phyloP scores from a whole-genome alignment of 768 basidiomycete species.

The Termitomyces sp. region DNA sequence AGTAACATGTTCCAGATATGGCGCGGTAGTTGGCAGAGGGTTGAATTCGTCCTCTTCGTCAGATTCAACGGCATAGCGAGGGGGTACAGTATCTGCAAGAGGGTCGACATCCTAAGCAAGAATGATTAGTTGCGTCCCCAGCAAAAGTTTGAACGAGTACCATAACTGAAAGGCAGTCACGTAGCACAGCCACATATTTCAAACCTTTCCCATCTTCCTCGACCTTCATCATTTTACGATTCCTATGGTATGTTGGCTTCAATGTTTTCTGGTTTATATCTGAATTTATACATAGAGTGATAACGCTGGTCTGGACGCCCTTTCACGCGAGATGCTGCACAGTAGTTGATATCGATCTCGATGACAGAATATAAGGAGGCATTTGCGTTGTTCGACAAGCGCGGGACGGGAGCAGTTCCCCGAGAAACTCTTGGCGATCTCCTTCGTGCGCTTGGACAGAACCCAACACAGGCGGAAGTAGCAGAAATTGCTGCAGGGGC shows the following conservation, averaged over 20 bases:
- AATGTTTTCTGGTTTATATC: neutral
- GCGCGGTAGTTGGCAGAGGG: constrained; percentile 24
- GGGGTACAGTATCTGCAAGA: constrained; percentile 49
- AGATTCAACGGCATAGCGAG: constrained; percentile 59
- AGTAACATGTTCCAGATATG: constrained; percentile 15
- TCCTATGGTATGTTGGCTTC: constrained; percentile 24
- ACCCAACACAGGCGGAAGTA: constrained; percentile 99
- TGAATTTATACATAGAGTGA: constrained; percentile 24
- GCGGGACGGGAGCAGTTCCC: constrained; percentile 86
- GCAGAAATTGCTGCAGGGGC: constrained; percentile 69
- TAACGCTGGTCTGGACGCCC: constrained; percentile 29
- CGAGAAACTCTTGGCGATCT: constrained; percentile 89
- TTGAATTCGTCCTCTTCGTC: constrained; percentile 64
- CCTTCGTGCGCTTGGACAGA: constrained; percentile 91
- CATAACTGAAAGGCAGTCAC: constrained; percentile 8
- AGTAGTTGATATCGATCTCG: neutral
- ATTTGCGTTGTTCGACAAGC: constrained; percentile 97
- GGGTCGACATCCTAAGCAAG: constrained; percentile 44
- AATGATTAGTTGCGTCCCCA: neutral
- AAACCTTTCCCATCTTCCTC: constrained; percentile 8
- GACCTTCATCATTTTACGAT: constrained; percentile 11
- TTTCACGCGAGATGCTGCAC: neutral
- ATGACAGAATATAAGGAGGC: constrained; percentile 91
- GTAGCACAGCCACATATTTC: constrained; percentile 11
- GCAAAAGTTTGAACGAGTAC: constrained; percentile 2